Evolutionary conservation across 169 alveolate genomes (phyloP), one percentile per base, ranked within the genome.

Genomic region (Plasmodium inui): DNA sequence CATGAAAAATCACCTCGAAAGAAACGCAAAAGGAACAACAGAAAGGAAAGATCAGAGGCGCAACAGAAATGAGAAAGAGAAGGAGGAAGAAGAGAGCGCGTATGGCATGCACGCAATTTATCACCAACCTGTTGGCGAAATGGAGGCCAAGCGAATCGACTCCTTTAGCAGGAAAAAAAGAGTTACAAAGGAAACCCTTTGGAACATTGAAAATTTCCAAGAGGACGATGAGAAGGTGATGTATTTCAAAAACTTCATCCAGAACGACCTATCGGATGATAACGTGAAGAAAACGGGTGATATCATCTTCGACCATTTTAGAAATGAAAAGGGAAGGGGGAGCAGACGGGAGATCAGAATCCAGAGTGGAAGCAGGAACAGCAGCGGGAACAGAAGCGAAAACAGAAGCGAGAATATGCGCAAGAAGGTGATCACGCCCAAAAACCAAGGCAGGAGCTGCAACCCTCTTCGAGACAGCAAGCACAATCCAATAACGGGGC

Each of bases 401-500:
- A 0, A 3, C 7, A 46, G n/a, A 1, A n/a, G 57, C n/a, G 22
- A 50, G n/a, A 14, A 26, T 17, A 12, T 0, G 22, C 61, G 17
- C 22, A 9, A 50, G 3, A 12, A 50, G 26, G 1, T 50, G 61
- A 17, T 50, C 61, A 12, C 9, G 28, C 32, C 32, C 28, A 76
- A 76, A n/a, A 76, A 76, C 26, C 17, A 14, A 32, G 61, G 61
- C 8, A 12, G 22, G 61, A 50, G 7, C 22, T 9, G 61, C 22
- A 2, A 41, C 8, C 61, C 61, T 8, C 37, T n/a, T 30, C 37
- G 61, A 19, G 83, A 80, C 28, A 67, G 19, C 34, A 80, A 71
- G 53, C 72, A 79, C 83, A 89, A 80, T 34, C 83, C 67, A 79
- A 80, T 80, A 61, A n/a, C 82, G n/a, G 92, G 84, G 46, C 74